Conservation (phyloP, 768 basidiomycete genomes). For the Suillus bovinus region DNA sequence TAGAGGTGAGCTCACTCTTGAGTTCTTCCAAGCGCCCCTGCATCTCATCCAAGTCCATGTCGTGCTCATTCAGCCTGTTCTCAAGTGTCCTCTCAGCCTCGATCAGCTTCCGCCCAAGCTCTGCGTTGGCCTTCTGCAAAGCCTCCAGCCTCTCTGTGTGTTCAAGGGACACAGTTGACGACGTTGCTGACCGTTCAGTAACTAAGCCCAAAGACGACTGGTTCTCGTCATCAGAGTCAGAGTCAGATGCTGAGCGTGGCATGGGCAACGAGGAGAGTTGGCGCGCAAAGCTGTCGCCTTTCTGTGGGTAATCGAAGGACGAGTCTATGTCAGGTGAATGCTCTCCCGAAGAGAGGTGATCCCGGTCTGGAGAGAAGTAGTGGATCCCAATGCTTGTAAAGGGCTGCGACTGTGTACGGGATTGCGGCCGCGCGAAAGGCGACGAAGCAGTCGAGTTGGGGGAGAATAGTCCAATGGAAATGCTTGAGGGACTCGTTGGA, state of each 20-base stretch:
- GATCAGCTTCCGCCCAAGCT: constrained; percentile 70
- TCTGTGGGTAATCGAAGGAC: constrained; percentile 39
- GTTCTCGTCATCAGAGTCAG: constrained; percentile 55
- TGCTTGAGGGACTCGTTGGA: constrained; percentile 44
- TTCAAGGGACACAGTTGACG: constrained; percentile 71
- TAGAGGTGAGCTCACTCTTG: constrained; percentile 70
- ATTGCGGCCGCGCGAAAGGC: constrained; percentile 59
- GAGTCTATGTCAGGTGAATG: constrained; percentile 38
- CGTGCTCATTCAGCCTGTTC: constrained; percentile 71
- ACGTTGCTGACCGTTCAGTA: constrained; percentile 55
- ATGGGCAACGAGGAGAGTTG: constrained; percentile 58
- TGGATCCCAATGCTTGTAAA: constrained; percentile 41
- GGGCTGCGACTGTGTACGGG: constrained; percentile 57
- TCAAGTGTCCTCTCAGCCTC: constrained; percentile 74
- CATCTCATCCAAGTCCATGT: constrained; percentile 80
- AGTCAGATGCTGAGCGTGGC: constrained; percentile 45
- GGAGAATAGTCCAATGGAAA: constrained; percentile 35
- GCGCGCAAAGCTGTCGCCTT: constrained; percentile 43
- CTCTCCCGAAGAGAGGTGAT: constrained; percentile 31
- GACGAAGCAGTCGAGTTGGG: constrained; percentile 48
- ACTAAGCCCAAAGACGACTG: constrained; percentile 55
- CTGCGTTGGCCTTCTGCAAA: constrained; percentile 70
- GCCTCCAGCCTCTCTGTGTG: constrained; percentile 73
- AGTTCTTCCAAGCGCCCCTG: constrained; percentile 78
- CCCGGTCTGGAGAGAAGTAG: constrained; percentile 43